Base-by-base conservation (phyloP, 768 basidiomycete species). In the Tulasnella sp. region DNA sequence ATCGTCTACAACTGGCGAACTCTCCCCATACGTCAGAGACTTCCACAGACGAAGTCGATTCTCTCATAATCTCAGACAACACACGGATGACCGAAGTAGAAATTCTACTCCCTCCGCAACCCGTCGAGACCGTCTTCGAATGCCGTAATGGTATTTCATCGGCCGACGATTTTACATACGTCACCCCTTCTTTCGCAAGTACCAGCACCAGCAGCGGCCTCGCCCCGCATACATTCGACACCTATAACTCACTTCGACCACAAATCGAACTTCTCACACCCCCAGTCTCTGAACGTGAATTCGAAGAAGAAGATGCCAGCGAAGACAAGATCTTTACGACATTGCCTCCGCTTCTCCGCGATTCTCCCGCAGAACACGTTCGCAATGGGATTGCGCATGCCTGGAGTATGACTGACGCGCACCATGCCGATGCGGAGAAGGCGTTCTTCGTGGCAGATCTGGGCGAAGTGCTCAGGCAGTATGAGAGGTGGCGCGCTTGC, bases 361-460 rank as follows among this genome's bases (percentile, higher is more conserved):
- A 87, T 19, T 85, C 85, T 65, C 80, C 85, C 27, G 82, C 85
- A 51, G 68, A 86, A 30, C 88, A 88, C 68, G 77, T 91, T 54
- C 76, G 87, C 49, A 80, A 80, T 63, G 86, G 86, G n/a, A 79
- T 91, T 56, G 56, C 58, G 30, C 52, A 45, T 27, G 64, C 61
- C 17, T 45, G 63, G 26, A 15, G 41, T 11, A 47, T 49, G 9
- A 41, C 64, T 21, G 64, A 64, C 10, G 45, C 29, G 19, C 30
- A 58, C 60, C 78, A 79, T 63, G 77, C 77, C 19, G 84, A 90
- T 67, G 86, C 92, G 10, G 96, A 97, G 73, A 84, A 84, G 61
- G 95, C 96, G 5, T 98, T 97, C 72, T 98, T 97, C 67, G 94
- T 96, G 10, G 92, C 88, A 10, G 96, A 99, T 71, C 82, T 99